phyloP scores from a whole-genome alignment of 345 rosid genomes.

The Conringia planisiliqua region DNA sequence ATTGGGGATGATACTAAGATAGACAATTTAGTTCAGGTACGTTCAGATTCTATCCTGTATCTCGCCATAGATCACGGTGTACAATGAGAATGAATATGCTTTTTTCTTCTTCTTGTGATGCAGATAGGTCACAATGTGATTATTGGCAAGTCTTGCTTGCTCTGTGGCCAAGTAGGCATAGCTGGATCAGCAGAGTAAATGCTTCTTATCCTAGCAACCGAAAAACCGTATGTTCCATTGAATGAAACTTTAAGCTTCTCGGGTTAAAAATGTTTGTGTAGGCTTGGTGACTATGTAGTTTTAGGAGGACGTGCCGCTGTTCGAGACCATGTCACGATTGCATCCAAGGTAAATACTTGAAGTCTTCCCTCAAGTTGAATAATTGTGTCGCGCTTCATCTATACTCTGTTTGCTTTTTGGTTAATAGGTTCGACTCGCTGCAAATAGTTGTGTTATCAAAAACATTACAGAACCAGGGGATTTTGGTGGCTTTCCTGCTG shows the following conservation, averaged over 20 bases:
- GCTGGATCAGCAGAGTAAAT: constrained; percentile 83
- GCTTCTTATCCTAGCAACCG: background rate
- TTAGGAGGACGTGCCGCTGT: constrained; percentile 77
- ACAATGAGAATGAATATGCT: constrained; percentile 1
- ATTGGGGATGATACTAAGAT: constrained; percentile 75
- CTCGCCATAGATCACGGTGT: background rate
- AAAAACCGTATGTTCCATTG: background rate
- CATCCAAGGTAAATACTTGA: constrained; percentile 53
- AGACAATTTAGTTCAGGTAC: constrained; percentile 85
- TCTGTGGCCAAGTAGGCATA: constrained; percentile 89
- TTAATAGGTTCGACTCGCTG: constrained; percentile 72
- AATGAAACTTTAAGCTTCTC: background rate
- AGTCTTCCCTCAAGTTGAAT: background rate
- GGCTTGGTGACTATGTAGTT: constrained; percentile 72
- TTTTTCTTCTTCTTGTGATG: background rate
- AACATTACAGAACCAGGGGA: constrained; percentile 78
- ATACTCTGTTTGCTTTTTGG: background rate
- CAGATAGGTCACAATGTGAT: constrained; percentile 87
- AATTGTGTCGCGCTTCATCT: background rate
- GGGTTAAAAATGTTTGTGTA: constrained; percentile 9
- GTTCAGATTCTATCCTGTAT: constrained; percentile 11
- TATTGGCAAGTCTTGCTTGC: constrained; percentile 73
- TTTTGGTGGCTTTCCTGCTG: constrained; percentile 90
- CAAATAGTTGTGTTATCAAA: constrained; percentile 70
- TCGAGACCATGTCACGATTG: constrained; percentile 70